These are phyloP conservation scores for Pseudotsuga menziesii DNA, from an alignment of 75 land plant species.

Conservation along the genomic window DNA sequence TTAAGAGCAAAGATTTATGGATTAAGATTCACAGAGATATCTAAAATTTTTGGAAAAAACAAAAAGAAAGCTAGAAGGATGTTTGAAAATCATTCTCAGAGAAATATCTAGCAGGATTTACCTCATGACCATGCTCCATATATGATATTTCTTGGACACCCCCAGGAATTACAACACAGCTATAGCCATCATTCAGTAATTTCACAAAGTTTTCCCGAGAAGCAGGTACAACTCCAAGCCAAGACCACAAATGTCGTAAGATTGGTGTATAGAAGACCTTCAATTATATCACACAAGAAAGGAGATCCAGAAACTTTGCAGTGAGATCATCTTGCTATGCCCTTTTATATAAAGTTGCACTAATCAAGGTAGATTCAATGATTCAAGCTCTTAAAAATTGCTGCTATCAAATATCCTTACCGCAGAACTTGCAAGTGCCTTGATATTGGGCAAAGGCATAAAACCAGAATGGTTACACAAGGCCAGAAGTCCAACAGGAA, in stretches of 20 bases:
- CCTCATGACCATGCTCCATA: slow-evolving; percentile 42
- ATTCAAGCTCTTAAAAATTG: neutral
- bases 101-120: neutral
- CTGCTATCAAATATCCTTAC: slow-evolving; percentile 37
- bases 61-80: no score
- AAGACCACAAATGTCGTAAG: slow-evolving; percentile 41
- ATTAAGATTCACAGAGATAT: no score
- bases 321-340: neutral
- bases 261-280: slow-evolving; percentile 42
- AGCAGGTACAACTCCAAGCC: slow-evolving; percentile 41
- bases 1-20: no score
- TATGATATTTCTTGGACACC: slow-evolving; percentile 48
- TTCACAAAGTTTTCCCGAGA: slow-evolving; percentile 21
- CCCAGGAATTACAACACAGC: slow-evolving; percentile 40
- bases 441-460: slow-evolving; percentile 77
- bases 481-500: slow-evolving; percentile 77
- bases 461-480: slow-evolving; percentile 71
- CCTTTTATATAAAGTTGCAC: neutral
- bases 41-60: no score
- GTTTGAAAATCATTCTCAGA: no score
- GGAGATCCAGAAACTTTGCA: neutral
- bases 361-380: neutral
- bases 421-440: slow-evolving; percentile 89
- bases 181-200: slow-evolving; percentile 23
- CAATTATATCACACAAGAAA: neutral